Conservation (phyloP, 2,329 filamentous ascomycete genomes). For the Pezicula radicicola region DNA sequence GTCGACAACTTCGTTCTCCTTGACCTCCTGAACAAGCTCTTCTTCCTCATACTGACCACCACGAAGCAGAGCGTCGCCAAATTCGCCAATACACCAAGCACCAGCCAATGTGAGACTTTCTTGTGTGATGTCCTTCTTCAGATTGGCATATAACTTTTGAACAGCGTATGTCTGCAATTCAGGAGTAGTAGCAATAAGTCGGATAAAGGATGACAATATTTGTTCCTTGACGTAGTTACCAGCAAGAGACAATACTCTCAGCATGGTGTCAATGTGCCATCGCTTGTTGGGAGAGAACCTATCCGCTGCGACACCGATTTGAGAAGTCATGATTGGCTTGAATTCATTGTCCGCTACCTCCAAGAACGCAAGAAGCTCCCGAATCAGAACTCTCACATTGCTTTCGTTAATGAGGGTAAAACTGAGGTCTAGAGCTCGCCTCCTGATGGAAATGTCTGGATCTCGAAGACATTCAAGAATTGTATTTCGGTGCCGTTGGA, state of each 20-base stretch:
- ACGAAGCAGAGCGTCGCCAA: slow-evolving; percentile 82
- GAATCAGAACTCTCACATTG: slow-evolving; percentile 89
- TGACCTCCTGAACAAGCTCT: slow-evolving; percentile 76
- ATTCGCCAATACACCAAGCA: slow-evolving; percentile 97
- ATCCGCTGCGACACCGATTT: slow-evolving; percentile 96
- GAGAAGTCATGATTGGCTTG: slow-evolving; percentile 96
- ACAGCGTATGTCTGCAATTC: slow-evolving; percentile 96
- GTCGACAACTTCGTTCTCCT: slow-evolving; percentile 87
- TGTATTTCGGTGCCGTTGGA: slow-evolving; percentile 94
- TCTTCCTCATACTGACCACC: slow-evolving; percentile 94
- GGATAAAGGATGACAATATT: slow-evolving; percentile 93
- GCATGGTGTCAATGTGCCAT: slow-evolving; percentile 98
- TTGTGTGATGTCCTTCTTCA: slow-evolving; percentile 97
- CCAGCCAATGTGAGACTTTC: slow-evolving; percentile 91
- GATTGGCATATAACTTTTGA: slow-evolving; percentile 85
- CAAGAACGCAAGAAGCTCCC: slow-evolving; percentile 90
- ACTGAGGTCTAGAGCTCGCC: slow-evolving; percentile 92
- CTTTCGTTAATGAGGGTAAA: slow-evolving; percentile 97
- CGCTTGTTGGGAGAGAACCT: slow-evolving; percentile 94
- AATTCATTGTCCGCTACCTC: slow-evolving; percentile 98
- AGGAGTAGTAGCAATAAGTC: slow-evolving; percentile 89
- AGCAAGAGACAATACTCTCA: slow-evolving; percentile 87
- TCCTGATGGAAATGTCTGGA: slow-evolving; percentile 95
- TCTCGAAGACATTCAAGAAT: slow-evolving; percentile 95
- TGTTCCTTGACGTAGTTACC: slow-evolving; percentile 98